Evolutionary conservation across 148 eudicot genomes (phyloP), one percentile per base, ranked within the genome.

Genomic region (Oxyria digyna): DNA sequence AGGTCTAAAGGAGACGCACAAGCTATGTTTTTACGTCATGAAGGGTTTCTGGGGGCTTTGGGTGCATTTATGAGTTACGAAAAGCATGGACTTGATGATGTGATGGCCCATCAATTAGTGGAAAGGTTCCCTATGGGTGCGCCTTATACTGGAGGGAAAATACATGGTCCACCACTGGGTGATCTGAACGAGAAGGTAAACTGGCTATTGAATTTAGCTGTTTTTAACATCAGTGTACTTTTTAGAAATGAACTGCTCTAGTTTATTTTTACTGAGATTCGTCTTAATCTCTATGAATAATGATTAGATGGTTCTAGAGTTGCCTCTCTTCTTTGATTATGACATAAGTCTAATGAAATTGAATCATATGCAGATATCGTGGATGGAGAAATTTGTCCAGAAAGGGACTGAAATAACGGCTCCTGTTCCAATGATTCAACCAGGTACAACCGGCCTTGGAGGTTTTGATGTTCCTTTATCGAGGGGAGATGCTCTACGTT

Each of bases 71-170:
- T 94, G 97, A 90, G 97, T 76, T 90, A 94, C 21, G 97, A 88
- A 84, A 90, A 88, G 68, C 97, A 94, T 70, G 99, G 99, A 62
- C 81, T 94, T 43, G 99, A 94, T 78, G 96, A 94, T 72, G 72
- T 94, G 70, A 88, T 87, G 96, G 99, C 87, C 23, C 99, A 94
- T 76, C 99, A 94, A 72, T 71, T 94, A 77, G 99, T 94, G 49
- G 99, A 94, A 64, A 84, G 99, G 75, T 94, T 94, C 80, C 99
- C 99, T 31, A 94, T 90, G 99, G 97, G 97, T 73, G 99, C 97
- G 52, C 96, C 99, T 35, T 94, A 88, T 74, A 85, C 82, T 62
- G 99, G 99, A 71, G 99, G 97, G 59, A 84, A 78, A 76, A 82
- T 94, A 41, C 97, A 90, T 72, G 97, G 98, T 35, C 98, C 96